These are phyloP conservation scores for Penicillium crystallinum DNA, from an alignment of 495 filamentous ascomycete species.

Conservation along the genomic window DNA sequence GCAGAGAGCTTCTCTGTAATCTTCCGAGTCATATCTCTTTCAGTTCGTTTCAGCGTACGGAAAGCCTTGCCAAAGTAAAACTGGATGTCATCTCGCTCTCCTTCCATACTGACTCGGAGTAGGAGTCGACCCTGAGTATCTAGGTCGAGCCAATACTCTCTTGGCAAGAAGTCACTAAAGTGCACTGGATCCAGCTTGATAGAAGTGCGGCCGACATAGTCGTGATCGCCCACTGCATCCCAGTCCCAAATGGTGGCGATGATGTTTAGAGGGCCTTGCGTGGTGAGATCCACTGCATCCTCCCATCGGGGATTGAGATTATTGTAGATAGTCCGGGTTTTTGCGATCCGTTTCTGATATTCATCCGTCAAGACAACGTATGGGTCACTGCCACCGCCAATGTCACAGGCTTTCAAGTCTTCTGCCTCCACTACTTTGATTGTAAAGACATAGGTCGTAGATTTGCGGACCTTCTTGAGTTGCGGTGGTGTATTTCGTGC, in stretches of 20 bases:
- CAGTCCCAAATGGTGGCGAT: constrained; percentile 99
- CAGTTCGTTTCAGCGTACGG: constrained; percentile 86
- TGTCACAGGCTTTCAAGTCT: constrained; percentile 94
- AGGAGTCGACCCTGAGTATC: constrained; percentile 91
- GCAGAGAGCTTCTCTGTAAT: constrained; percentile 98
- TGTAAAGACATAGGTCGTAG: constrained; percentile 89
- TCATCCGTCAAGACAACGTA: constrained; percentile 97
- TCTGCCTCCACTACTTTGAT: constrained; percentile 99
- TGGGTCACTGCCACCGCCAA: constrained; percentile 89
- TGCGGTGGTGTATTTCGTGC: constrained; percentile 56
- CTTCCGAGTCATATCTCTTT: constrained; percentile 95
- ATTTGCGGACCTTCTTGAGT: constrained; percentile 51
- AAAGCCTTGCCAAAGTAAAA: constrained; percentile 99
- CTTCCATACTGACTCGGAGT: constrained; percentile 94
- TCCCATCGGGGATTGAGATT: constrained; percentile 97
- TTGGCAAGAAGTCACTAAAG: constrained; percentile 90
- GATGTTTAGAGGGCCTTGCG: constrained; percentile 83
- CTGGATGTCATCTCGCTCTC: constrained; percentile 95
- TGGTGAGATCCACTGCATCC: constrained; percentile 92
- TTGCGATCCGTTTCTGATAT: constrained; percentile 94
- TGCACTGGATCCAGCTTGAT: constrained; percentile 92
- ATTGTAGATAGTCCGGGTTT: constrained; percentile 86
- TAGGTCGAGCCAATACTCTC: constrained; percentile 95
- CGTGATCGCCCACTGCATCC: constrained; percentile 95
- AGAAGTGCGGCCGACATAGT: constrained; percentile 91